Evolutionary conservation across 2,329 filamentous ascomycete genomes (phyloP).

Genomic region (Colletotrichum sansevieriae): DNA sequence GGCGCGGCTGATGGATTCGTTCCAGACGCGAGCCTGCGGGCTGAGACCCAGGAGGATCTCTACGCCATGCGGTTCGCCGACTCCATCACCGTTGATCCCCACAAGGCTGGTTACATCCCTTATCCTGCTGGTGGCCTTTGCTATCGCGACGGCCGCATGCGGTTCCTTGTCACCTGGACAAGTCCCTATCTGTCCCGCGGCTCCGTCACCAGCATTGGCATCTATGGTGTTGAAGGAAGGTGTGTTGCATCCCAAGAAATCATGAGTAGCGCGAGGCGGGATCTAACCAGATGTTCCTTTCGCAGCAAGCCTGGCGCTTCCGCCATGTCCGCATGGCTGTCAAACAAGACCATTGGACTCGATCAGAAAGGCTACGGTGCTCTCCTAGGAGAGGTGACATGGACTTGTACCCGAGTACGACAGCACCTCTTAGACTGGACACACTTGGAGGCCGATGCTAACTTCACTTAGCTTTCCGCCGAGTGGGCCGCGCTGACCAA

Average conservation of each 20-base stretch:
- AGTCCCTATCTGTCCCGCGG: constrained; percentile 56
- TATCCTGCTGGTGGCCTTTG: constrained; percentile 60
- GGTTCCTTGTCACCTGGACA: constrained; percentile 58
- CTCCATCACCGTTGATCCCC: constrained; percentile 62
- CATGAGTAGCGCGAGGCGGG: neutral
- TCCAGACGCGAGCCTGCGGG: constrained; percentile 51
- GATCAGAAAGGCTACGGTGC: constrained; percentile 56
- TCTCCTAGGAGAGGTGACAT: constrained; percentile 58
- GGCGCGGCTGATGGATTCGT: constrained; percentile 49
- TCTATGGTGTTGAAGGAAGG: constrained; percentile 61
- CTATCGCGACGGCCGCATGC: constrained; percentile 59
- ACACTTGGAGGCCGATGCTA: no score
- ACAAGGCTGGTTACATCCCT: constrained; percentile 61
- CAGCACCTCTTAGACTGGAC: no score
- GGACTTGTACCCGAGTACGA: constrained; percentile 57
- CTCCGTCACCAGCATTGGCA: constrained; percentile 54
- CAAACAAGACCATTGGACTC: constrained; percentile 58
- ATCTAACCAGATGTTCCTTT: neutral
- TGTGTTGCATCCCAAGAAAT: constrained; percentile 32
- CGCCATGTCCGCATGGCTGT: constrained; percentile 59
- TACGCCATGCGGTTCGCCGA: constrained; percentile 55
- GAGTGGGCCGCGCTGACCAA: constrained; percentile 57
- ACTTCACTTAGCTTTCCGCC: constrained; percentile 50
- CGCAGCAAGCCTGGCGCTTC: constrained; percentile 60
- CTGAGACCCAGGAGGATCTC: constrained; percentile 55